Conservation (phyloP, 108 stramenopile genomes). For the Cylindrotheca closterium region DNA sequence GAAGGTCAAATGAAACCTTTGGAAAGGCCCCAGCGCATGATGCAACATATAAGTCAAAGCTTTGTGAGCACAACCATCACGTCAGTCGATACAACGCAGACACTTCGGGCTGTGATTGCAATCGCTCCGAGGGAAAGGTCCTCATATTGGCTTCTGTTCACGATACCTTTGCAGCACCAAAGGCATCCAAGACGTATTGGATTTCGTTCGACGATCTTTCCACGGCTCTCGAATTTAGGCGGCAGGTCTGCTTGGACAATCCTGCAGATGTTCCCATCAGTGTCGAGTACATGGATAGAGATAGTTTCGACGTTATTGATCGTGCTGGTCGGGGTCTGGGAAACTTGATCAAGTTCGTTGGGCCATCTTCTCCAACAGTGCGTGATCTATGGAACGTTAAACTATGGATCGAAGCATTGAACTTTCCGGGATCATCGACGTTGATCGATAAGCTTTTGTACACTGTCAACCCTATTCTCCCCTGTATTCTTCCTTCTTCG, state of each 20-base stretch:
- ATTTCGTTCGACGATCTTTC: constrained; percentile 72
- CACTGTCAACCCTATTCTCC: constrained; percentile 52
- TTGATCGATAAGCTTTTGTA: constrained; percentile 55
- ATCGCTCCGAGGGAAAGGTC: constrained; percentile 87
- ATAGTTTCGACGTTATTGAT: constrained; percentile 83
- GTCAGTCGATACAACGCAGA: constrained; percentile 85
- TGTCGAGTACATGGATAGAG: constrained; percentile 82
- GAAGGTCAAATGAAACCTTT: constrained; percentile 52
- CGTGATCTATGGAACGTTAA: constrained; percentile 66
- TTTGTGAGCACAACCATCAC: constrained; percentile 48
- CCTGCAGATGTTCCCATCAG: constrained; percentile 74
- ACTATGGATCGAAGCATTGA: constrained; percentile 55
- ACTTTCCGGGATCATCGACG: constrained; percentile 51
- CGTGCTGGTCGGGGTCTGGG: constrained; percentile 63
- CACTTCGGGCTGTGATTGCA: constrained; percentile 69
- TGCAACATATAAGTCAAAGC: constrained; percentile 47
- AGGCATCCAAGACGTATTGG: constrained; percentile 71
- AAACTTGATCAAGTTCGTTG: constrained; percentile 60
- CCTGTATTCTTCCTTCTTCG: constrained; percentile 50
- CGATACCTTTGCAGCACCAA: constrained; percentile 76
- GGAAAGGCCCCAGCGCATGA: constrained; percentile 63
- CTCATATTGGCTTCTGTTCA: constrained; percentile 85
- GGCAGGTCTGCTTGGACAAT: constrained; percentile 73
- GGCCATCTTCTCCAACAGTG: constrained; percentile 61
- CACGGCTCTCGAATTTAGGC: constrained; percentile 65